Conservation (phyloP, 1,284 basidiomycete genomes). For the Ceratobasidium sp. region DNA sequence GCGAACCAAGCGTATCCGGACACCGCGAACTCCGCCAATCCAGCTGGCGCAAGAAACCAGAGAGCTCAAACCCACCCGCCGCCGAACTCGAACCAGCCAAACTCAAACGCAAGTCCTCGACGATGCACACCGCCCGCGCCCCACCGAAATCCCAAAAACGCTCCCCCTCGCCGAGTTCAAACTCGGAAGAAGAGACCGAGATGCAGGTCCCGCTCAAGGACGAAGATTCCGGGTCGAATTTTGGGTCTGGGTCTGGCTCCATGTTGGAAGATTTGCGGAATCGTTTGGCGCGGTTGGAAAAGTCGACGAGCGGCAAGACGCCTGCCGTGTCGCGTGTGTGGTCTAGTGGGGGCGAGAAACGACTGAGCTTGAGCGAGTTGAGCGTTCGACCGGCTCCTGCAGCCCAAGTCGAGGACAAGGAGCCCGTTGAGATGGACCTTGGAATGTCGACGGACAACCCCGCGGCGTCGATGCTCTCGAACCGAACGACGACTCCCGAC, state of each 20-base stretch:
- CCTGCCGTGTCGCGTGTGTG: slow-evolving; percentile 20
- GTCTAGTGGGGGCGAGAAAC: not conserved
- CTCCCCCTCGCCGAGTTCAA: slow-evolving; percentile 11
- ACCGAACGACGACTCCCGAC: slow-evolving; percentile 27
- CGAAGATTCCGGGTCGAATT: slow-evolving; percentile 19
- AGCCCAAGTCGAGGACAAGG: not conserved
- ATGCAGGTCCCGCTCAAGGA: slow-evolving; percentile 28
- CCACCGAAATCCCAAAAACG: slow-evolving; percentile 35
- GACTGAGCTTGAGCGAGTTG: slow-evolving; percentile 30
- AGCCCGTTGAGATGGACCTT: slow-evolving; percentile 1
- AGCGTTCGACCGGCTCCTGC: slow-evolving; percentile 5
- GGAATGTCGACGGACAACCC: slow-evolving; percentile 25
- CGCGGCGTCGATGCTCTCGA: slow-evolving; percentile 18
- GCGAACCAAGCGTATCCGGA: slow-evolving; percentile 33
- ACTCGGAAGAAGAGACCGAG: slow-evolving; percentile 34
- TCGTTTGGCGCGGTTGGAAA: slow-evolving; percentile 25
- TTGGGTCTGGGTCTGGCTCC: slow-evolving; percentile 4
- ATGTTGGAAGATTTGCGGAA: slow-evolving; percentile 28
- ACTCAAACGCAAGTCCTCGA: slow-evolving; percentile 32
- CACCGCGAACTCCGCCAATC: slow-evolving; percentile 31
- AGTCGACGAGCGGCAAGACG: slow-evolving; percentile 35
- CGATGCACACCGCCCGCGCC: not conserved
- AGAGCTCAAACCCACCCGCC: not conserved
- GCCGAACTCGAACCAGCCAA: slow-evolving; percentile 10
- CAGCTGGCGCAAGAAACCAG: slow-evolving; percentile 29